A percentile compares a stretch with the other conserved stretches of the same genome.
phyloP scores from a whole-genome alignment of 2,329 filamentous ascomycete genomes.

The Thelonectria olida region DNA sequence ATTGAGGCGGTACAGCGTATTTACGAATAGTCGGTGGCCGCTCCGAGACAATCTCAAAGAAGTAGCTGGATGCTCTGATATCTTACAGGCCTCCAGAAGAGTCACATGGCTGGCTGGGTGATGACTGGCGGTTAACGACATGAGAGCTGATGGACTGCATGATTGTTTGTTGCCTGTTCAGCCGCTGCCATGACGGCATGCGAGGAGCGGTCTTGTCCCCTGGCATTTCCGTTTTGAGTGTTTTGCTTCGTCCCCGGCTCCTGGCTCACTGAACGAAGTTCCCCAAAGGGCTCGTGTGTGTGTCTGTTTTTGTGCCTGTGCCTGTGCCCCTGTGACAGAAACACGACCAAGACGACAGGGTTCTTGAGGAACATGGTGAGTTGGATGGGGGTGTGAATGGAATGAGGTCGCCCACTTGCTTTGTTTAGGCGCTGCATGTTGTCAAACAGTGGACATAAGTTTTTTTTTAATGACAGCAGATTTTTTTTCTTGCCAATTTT shows the following conservation, averaged over 20 bases:
- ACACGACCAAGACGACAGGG: neutral
- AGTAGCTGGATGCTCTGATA: neutral
- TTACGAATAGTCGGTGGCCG: neutral
- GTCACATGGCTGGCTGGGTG: constrained; percentile 9
- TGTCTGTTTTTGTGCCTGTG: constrained; percentile 7
- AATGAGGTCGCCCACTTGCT: too few species aligned
- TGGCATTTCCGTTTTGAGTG: constrained; percentile 16
- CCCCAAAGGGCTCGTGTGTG: neutral
- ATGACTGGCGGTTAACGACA: neutral
- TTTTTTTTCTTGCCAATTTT: neutral
- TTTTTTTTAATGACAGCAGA: too few species aligned
- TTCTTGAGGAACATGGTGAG: neutral
- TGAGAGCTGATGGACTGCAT: neutral
- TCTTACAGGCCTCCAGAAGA: neutral
- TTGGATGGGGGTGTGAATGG: neutral
- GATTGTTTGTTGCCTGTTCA: neutral
- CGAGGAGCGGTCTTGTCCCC: neutral
- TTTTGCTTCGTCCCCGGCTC: constrained; percentile 9
- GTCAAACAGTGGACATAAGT: too few species aligned
- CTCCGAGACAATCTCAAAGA: neutral
- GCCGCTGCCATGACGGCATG: neutral
- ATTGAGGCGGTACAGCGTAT: neutral
- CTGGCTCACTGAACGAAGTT: neutral
- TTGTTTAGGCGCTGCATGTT: too few species aligned
- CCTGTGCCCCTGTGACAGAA: constrained; percentile 7